phyloP scores from a whole-genome alignment of 148 eudicot genomes.

The Salicornia ramosissima region DNA sequence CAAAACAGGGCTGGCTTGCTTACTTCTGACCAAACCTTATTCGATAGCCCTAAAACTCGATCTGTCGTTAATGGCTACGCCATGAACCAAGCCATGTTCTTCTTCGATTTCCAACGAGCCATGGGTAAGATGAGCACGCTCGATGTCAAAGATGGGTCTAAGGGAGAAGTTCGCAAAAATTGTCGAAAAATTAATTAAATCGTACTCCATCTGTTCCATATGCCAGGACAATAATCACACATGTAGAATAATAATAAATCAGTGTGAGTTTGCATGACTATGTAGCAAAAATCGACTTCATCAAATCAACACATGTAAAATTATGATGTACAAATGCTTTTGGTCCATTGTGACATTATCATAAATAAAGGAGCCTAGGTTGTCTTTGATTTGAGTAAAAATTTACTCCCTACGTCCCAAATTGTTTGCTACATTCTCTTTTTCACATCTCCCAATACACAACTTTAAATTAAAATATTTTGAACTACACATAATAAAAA shows the following conservation, averaged over 20 bases:
- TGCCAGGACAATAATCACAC: neutral
- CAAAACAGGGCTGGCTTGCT: constrained; percentile 55
- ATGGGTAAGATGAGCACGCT: constrained; percentile 80
- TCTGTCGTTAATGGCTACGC: constrained; percentile 57
- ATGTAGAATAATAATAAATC: neutral
- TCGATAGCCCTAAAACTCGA: constrained; percentile 42
- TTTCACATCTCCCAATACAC: no score
- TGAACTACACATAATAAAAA: no score
- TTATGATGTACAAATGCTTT: no score
- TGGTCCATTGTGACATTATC: no score
- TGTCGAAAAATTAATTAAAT: constrained; percentile 60
- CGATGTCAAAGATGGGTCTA: constrained; percentile 58
- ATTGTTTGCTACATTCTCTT: no score
- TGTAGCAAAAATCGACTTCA: neutral
- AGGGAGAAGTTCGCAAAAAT: constrained; percentile 61
- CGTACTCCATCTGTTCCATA: neutral
- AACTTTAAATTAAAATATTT: no score
- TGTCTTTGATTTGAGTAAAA: no score
- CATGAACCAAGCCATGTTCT: constrained; percentile 71
- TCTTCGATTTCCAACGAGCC: constrained; percentile 73
- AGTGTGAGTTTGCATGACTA: neutral
- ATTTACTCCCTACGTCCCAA: no score
- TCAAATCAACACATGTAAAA: no score
- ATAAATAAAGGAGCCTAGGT: no score
- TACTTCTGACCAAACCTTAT: constrained; percentile 73